These are phyloP conservation scores for Coniferiporia sulphurascens DNA, from an alignment of 1,284 basidiomycete species.

Conservation along the genomic window DNA sequence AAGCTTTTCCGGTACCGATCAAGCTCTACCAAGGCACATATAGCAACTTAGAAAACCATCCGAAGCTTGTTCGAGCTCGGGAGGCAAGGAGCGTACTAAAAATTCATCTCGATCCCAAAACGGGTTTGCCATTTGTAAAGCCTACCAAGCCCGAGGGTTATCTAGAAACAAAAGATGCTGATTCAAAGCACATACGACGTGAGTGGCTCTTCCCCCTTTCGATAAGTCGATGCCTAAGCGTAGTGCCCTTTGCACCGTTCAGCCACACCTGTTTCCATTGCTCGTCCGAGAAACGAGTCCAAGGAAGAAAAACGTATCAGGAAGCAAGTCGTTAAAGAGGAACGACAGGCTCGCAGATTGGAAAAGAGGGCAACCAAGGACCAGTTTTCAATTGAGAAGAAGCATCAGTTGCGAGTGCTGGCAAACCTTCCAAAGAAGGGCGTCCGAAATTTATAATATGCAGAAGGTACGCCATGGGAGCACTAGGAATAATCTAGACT, in stretches of 20 bases:
- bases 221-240: background rate
- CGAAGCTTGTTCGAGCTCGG: constrained; percentile 72
- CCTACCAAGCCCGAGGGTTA: constrained; percentile 15
- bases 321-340: constrained; percentile 84
- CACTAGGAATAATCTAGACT: constrained; percentile 2
- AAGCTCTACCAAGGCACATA: constrained; percentile 69
- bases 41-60: constrained; percentile 93
- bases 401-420: constrained; percentile 59
- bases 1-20: background rate
- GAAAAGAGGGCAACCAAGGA: constrained; percentile 83
- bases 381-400: constrained; percentile 70
- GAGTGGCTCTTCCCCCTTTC: background rate
- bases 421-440: constrained; percentile 30
- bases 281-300: constrained; percentile 75
- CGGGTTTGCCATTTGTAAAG: constrained; percentile 65
- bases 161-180: constrained; percentile 21
- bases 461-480: background rate
- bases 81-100: constrained; percentile 50
- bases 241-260: background rate
- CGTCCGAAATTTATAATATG: constrained; percentile 10
- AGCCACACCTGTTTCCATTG: constrained; percentile 41
- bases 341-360: constrained; percentile 66
- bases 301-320: constrained; percentile 85
- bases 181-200: constrained; percentile 21
- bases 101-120: constrained; percentile 69